A percentile compares a stretch with the other conserved stretches of the same genome.
These are phyloP conservation scores for Geosmithia flava DNA, from an alignment of 2,329 filamentous ascomycete species.

Conservation along the genomic window DNA sequence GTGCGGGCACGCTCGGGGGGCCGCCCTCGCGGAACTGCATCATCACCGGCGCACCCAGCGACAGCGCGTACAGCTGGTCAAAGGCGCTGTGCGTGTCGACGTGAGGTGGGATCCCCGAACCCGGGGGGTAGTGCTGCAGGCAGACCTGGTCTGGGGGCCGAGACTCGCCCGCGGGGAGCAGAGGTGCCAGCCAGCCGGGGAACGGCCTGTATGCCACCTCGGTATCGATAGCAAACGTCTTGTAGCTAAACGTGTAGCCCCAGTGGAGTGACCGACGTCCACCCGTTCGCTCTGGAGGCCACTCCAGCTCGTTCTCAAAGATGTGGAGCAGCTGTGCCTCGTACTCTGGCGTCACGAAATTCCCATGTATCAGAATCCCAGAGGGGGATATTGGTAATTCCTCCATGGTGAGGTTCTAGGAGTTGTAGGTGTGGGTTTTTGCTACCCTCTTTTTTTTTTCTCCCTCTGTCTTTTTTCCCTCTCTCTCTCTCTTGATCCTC, in stretches of 20 bases:
- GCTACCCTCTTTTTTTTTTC: too few species aligned
- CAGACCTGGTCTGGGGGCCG: slow-evolving; percentile 44
- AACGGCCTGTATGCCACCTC: slow-evolving; percentile 35
- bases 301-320: slow-evolving; percentile 30
- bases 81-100: slow-evolving; percentile 41
- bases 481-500: too few species aligned
- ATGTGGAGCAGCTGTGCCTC: slow-evolving; percentile 15
- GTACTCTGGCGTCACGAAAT: slow-evolving; percentile 32
- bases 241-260: slow-evolving; percentile 46
- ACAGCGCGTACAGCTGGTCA: slow-evolving; percentile 31
- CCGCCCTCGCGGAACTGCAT: slow-evolving; percentile 28
- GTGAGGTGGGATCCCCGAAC: slow-evolving; percentile 47
- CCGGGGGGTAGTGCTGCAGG: slow-evolving; percentile 47
- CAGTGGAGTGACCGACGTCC: slow-evolving; percentile 38
- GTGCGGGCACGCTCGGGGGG: neutral
- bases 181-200: slow-evolving; percentile 34
- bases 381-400: slow-evolving; percentile 13
- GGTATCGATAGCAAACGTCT: slow-evolving; percentile 41
- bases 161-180: slow-evolving; percentile 29
- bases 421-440: too few species aligned
- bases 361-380: slow-evolving; percentile 28
- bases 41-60: slow-evolving; percentile 25
- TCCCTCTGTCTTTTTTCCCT: too few species aligned
- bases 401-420: slow-evolving; percentile 9
- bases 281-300: slow-evolving; percentile 32